Evolutionary conservation across 371 early-diverging fungal species (phyloP), one percentile per base, ranked within the genome.

Genomic region (Syncephalastrum racemosum): DNA sequence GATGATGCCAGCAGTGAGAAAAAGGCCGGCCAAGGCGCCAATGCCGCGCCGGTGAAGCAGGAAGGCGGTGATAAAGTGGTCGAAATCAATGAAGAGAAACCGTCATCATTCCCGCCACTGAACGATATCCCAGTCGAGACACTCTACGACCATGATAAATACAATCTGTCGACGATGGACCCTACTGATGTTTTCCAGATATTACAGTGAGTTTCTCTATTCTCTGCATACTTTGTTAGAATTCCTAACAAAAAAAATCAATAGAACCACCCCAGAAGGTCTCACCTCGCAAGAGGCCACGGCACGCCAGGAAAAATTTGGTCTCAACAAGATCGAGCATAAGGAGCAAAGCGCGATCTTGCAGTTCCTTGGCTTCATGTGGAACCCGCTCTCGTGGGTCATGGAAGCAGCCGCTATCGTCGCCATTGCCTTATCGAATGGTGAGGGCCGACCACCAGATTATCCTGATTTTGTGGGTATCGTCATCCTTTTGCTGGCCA

Each of bases 391-490:
- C 24, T 86, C 89, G 13, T 89, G 86, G 83, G 86, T 89, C 51
- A 89, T 89, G 86, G 89, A 89, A 67, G 85, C 86, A 46, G 88
- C 89, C 50, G 86, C 87, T 15, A 64, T 88, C 42, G 86, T 89
- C 31, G 81, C 89, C 42, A 87, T 87, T 60, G 87, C 72, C 23
- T 72, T 88, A 41, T 83, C 85, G 58, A 88, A 88, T 74, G 89
- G 66, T 59, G 82, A 80, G 54, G 80, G 80, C 46, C 48, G 67
- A 52, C 71, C 89, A 4, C 87, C 87, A 16, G 89, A 92, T 70
- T 92, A 88, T 83, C 78, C 82, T 46, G 92, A 94, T 71, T 88
- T 94, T 63, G 86, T 86, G 24, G 91, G 90, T 76, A 85, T 94
- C 62, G 70, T 91, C 13, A 64, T 87, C 46, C 79, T 94, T 19